Evolutionary conservation across 129 eudicot species (phyloP), one percentile per base, ranked within the genome.

Genomic region (sunflower (Helianthus annuus)): DNA sequence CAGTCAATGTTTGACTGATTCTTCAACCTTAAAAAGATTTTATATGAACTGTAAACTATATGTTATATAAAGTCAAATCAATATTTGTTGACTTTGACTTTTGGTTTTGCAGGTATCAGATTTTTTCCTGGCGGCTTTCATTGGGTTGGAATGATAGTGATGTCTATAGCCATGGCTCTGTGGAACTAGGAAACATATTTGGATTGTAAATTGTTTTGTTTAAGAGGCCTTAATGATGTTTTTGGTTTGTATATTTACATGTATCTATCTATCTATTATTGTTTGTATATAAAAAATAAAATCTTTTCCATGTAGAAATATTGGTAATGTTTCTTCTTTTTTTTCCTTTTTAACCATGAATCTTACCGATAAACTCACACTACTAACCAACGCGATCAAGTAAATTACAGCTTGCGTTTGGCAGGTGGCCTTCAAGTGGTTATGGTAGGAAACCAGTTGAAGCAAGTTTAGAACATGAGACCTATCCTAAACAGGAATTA

Each of bases 91-190:
- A 53, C 54, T 36, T 58, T 69, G 54, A 36, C 39, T 63, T 76
- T 76, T 66, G 38, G 57, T 72, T 72, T 56, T 64, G 73, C 68
- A 87, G 86, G 83, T 48, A 73, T 61, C n/a, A 68, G 69, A 69
- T 75, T 81, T 56, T 70, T 79, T 54, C 76, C 80, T 6, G 84
- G 88, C 59, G 83, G 81, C 19, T 73, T 79, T 68, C 75, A 79
- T 57, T 81, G 88, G 95, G 76, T 79, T 65, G 71, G 79, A 44
- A 69, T 83, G 10, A 36, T 76, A 57, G 78, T 83, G 5, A 67
- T 76, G 45, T 78, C 85, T 56, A 15, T 72, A 44, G 76, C 71
- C 64, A 70, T 70, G 75, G 82, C 81, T 75, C 0, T 81, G 2
- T 48, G 55, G 76, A 76, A 36, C 22, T 83, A 83, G 81, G 63